Evolutionary conservation across 139 green algal species (phyloP).

Genomic region (Picochlorum sp.): DNA sequence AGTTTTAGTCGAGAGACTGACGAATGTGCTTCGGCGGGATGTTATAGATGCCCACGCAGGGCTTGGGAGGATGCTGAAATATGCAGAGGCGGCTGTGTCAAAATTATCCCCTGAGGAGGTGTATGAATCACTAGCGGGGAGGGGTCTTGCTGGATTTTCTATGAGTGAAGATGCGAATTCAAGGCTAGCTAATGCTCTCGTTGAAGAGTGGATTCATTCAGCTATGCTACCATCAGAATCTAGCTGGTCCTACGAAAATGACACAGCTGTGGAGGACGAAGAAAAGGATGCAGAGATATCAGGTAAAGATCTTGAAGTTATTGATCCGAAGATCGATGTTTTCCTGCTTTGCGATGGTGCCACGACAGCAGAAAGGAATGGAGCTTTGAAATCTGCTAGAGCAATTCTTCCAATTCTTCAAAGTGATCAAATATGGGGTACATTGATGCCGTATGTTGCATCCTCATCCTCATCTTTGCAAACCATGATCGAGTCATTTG

Average conservation of each 20-base stretch:
- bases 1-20: conserved; percentile 12
- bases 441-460: not conserved
- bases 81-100: conserved; percentile 7
- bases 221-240: not conserved
- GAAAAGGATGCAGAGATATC: not conserved
- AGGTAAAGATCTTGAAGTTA: too few relatives aligned
- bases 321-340: conserved; percentile 12
- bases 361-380: conserved; percentile 3
- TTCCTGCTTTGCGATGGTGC: conserved; percentile 10
- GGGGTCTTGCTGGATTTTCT: not conserved
- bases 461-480: not conserved
- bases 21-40: conserved; percentile 3
- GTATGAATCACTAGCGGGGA: not conserved
- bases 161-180: not conserved
- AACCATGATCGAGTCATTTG: not conserved
- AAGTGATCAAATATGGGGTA: conserved; percentile 8
- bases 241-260: not conserved
- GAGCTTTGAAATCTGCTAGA: conserved; percentile 9
- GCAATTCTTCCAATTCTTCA: conserved; percentile 12
- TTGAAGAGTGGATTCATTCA: conserved; percentile 5
- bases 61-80: conserved; percentile 5
- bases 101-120: conserved; percentile 9
- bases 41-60: conserved; percentile 8
- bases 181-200: not conserved
- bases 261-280: not conserved